Base-by-base conservation (phyloP, 805 yeast species). In the Metschnikowia henanensis region DNA sequence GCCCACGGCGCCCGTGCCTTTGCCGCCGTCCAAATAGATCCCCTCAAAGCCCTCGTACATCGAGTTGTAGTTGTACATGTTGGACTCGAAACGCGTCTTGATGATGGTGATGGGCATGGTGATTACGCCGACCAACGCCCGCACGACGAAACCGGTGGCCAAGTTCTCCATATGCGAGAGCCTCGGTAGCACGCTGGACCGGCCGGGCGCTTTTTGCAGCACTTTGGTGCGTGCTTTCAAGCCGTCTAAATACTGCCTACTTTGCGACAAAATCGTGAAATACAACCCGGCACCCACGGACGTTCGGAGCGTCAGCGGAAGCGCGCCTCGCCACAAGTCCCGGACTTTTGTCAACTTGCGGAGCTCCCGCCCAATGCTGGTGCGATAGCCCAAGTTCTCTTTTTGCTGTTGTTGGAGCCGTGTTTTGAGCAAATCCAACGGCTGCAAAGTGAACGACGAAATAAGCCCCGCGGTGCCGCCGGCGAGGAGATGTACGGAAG, bases 21-120 rank as follows among this genome's bases (percentile, higher is more conserved):
- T 25, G 30, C 37, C 42, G 18, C 50, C 51, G 37, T 54, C 56
- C 32, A 40, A 50, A 45, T 75, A 80, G 3, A 89, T 85, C 6
- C 80, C 77, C 28, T 53, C 64, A 1, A 77, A 58, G 0, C 96
- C 92, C 28, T 79, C 81, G 16, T 59, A 48, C 50, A 94, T 57
- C 5, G 94, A 80, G 23, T 66, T 72, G 64, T 90, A 89, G 32
- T 76, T 65, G 64, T 87, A 92, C 43, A 84, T 51, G 29, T 84
- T 83, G 5, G 96, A 87, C 66, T 94, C 98, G 57, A 77, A 90
- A 29, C 97, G 73, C 5, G 95, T 94, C 60, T 94, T 94, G 22
- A 94, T 65, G 3, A 94, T 81, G 0, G 99, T 94, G 8, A 94
- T 77, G 0, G 99, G 99, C 99, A 94, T 94, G 5, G 96, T 88